Evolutionary conservation across 345 rosid species (phyloP), one percentile per base, ranked within the genome.

Genomic region (Aquilaria yunnanensis): DNA sequence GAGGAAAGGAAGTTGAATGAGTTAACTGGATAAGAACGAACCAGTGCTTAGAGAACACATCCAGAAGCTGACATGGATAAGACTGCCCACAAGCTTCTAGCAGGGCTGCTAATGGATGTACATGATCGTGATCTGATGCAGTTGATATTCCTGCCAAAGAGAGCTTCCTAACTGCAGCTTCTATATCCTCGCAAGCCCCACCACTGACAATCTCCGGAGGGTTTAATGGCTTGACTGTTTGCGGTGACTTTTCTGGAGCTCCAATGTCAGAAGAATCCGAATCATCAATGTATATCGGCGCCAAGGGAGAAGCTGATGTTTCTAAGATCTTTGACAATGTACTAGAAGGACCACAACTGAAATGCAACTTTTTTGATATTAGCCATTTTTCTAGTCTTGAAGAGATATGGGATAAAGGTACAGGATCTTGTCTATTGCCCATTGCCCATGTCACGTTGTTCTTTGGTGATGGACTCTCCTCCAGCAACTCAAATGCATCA

Each of bases 381-480:
- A 90, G 62, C 97, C 95, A 90, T 62, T 82, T 86, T 71, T 86
- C 88, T 72, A 90, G 73, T 81, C 85, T 78, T 54, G 90, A 81
- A 31, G 93, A 75, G 64, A 90, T 16, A 64, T 69, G 76, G 47
- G 96, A 88, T 58, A 86, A 37, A 62, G 67, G 60, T 45, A 54
- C 63, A 51, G 47, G 16, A 59, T 81, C 79, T 72, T 60, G 68
- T 79, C 75, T 81, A 32, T 75, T 74, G 60, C 85, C 77, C 13
- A 59, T 64, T 47, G 75, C 75, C 97, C 99, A 90, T 45, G 92
- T 90, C 73, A 67, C 61, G 61, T 63, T 65, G 49, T 70, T 79
- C 61, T 94, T 90, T 9, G 99, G 99, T n/a, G 99, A 94, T 14
- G 99, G 97, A 74, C 99, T 94, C 83, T 94, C 99, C 74, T 94